Evolutionary conservation across 257 asterid species (phyloP), one percentile per base, ranked within the genome.

Genomic region (Solanum chmielewskii): DNA sequence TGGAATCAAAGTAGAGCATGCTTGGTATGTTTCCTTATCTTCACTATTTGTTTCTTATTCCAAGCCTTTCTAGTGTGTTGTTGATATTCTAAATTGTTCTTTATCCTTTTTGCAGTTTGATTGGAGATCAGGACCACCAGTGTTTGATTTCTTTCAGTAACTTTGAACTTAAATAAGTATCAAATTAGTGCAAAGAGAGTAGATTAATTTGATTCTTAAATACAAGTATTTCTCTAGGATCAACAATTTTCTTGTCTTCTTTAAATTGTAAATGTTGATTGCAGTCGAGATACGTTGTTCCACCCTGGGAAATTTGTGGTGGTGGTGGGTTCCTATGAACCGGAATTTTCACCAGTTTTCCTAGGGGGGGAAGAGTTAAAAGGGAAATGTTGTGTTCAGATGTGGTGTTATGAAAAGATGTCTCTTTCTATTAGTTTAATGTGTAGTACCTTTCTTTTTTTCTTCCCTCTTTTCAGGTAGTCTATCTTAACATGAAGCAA

Each of bases 1-100:
- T 92, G 62, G 98, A 93, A 89, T 89, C 94, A 74, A 91, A 86
- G 90, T 94, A 90, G 91, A 64, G 27, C 60, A 86, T 77, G 37
- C 25, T 74, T 4, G 92, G 93, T 92, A 93, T 70, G 89, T 15
- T 88, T 49, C 20, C 15, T 75, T 20, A 60, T 37, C 81, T 85
- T 66, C 73, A 68, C 87, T 11, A 11, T n/a, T 85, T 64, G 13
- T 73, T 60, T 7, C 39, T 49, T 29, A 18, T 33, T 31, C 45
- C 29, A 25, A 23, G 45, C 86, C 86, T 80, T 86, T 45, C 77
- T 86, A 37, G 49, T 49, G 82, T 84, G 68, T 33, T 71, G 77
- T 89, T 86, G 68, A 83, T 88, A 69, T 56, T 42, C 47, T 90
- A 33, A 77, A 76, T 27, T 31, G 11, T 49, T 33, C 85, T 87